Conservation (phyloP, 139 green algal genomes). For the Zygnema cylindricum region DNA sequence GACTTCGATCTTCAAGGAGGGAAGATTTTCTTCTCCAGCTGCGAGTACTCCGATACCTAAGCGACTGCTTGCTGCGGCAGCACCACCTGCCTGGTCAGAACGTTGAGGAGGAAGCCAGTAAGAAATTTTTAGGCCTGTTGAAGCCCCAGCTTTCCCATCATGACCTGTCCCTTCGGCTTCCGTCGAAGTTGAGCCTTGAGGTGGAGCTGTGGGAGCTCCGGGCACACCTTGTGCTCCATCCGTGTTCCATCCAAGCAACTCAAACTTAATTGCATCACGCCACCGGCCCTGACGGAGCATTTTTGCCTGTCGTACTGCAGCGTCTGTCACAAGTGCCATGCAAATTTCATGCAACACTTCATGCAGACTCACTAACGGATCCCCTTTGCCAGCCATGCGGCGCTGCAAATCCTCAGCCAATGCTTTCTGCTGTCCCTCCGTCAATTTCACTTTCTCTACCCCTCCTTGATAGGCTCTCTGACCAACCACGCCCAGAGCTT, state of each 20-base stretch:
- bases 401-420: conserved; percentile 52
- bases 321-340: conserved; percentile 9
- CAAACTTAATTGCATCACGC: conserved; percentile 30
- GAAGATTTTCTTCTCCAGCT: background rate
- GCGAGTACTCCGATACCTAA: background rate
- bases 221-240: conserved; percentile 11
- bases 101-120: conserved; percentile 13
- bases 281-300: conserved; percentile 20
- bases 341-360: conserved; percentile 40
- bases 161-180: background rate
- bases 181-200: background rate
- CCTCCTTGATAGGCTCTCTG: conserved; percentile 1
- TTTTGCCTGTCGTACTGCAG: conserved; percentile 22
- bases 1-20: conserved; percentile 27
- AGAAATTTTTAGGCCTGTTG: conserved; percentile 7
- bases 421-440: conserved; percentile 29
- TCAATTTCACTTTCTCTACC: conserved; percentile 11
- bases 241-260: background rate
- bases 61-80: background rate
- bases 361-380: conserved; percentile 33
- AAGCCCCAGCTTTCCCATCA: background rate
- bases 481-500: conserved; percentile 11
- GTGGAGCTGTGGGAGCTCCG: background rate
- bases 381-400: conserved; percentile 36
- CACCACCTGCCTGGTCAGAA: background rate